These are phyloP conservation scores for Diaporthe capsici DNA, from an alignment of 2,329 filamentous ascomycete genomes.

Conservation along the genomic window DNA sequence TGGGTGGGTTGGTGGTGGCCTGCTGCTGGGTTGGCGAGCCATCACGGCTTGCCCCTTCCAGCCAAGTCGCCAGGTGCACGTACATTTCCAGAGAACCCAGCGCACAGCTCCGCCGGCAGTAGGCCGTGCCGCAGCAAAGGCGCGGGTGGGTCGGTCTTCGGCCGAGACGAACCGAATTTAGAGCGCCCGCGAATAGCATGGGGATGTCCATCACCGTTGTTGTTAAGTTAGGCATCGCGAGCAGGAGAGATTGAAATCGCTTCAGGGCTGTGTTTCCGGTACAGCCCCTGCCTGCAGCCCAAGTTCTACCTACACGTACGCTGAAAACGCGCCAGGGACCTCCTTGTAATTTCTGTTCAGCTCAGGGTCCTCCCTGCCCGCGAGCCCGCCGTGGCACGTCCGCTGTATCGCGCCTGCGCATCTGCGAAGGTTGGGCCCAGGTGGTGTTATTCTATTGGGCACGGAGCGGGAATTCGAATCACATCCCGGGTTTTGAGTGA, in stretches of 20 bases:
- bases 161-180: slow-evolving; percentile 13
- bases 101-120: slow-evolving; percentile 36
- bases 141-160: slow-evolving; percentile 2
- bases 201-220: neutral
- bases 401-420: slow-evolving; percentile 20
- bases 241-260: neutral
- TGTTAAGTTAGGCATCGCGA: slow-evolving; percentile 15
- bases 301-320: neutral
- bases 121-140: slow-evolving; percentile 18
- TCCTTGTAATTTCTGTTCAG: slow-evolving; percentile 28
- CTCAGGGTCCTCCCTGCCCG: slow-evolving; percentile 8
- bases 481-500: neutral
- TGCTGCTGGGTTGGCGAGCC: slow-evolving; percentile 6
- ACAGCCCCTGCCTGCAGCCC: slow-evolving; percentile 11
- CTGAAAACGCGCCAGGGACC: neutral
- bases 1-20: neutral
- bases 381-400: neutral
- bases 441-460: slow-evolving; percentile 20
- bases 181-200: slow-evolving; percentile 7
- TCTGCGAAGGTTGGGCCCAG: neutral
- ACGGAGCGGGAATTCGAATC: neutral
- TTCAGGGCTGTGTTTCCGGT: slow-evolving; percentile 18
- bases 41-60: slow-evolving; percentile 7
- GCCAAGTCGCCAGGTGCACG: neutral
- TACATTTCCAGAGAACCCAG: neutral